A percentile compares a stretch with the other conserved stretches of the same genome.
Evolutionary conservation across 768 basidiomycete species (phyloP).

Genomic region (Lactarius quietus): DNA sequence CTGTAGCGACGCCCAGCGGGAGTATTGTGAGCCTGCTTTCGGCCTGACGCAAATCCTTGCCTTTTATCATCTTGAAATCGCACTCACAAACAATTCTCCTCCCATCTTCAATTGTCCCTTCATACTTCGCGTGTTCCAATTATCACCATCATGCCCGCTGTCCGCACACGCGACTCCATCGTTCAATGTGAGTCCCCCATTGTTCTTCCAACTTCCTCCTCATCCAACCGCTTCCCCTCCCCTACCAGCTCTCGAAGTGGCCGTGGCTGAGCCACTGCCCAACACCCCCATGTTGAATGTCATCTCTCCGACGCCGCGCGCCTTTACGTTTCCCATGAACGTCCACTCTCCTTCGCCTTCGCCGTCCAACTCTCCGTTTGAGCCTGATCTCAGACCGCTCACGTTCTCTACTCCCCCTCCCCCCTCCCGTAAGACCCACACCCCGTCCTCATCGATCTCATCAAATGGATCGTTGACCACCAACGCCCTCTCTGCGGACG

Average conservation of each 20-base stretch:
- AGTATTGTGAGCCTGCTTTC: constrained; percentile 14
- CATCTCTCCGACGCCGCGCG: constrained; percentile 65
- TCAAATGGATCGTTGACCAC: constrained; percentile 34
- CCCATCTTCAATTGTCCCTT: constrained; percentile 14
- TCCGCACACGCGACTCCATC: constrained; percentile 74
- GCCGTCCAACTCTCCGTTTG: constrained; percentile 67
- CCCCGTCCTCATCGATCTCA: constrained; percentile 43
- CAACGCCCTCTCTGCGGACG: constrained; percentile 34
- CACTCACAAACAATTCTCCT: constrained; percentile 2
- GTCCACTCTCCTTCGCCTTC: constrained; percentile 49
- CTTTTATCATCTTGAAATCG: constrained; percentile 17
- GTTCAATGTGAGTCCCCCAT: constrained; percentile 41
- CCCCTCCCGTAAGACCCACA: constrained; percentile 35
- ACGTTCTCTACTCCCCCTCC: constrained; percentile 46
- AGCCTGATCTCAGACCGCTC: constrained; percentile 56
- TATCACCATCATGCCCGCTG: constrained; percentile 66
- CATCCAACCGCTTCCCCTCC: constrained; percentile 25
- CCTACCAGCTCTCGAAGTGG: constrained; percentile 63
- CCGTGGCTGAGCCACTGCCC: constrained; percentile 51
- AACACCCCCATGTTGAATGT: constrained; percentile 54
- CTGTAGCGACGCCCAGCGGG: constrained; percentile 7
- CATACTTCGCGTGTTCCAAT: constrained; percentile 3
- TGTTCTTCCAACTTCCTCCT: constrained; percentile 12
- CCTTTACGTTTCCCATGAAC: constrained; percentile 56
- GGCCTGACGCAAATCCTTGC: constrained; percentile 14